phyloP scores from a whole-genome alignment of 495 filamentous ascomycete species.

The Halenospora varia region DNA sequence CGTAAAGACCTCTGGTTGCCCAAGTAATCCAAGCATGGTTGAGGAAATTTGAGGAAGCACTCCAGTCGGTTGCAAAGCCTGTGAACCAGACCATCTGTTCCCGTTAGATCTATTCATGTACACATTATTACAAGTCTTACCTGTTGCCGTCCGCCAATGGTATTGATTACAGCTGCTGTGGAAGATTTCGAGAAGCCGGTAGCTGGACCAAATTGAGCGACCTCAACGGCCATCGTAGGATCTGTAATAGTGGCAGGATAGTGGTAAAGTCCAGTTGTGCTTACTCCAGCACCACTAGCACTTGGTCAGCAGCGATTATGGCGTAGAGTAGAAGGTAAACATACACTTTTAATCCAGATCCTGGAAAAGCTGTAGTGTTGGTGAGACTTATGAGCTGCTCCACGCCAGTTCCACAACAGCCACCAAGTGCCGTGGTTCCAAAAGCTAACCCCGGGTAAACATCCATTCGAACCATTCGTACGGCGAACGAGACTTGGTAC shows the following conservation, averaged over 20 bases:
- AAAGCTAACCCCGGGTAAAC: conserved; percentile 49
- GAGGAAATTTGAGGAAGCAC: conserved; percentile 48
- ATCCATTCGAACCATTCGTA: conserved; percentile 59
- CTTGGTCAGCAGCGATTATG: background rate
- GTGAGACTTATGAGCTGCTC: conserved; percentile 50
- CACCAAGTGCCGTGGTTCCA: conserved; percentile 38
- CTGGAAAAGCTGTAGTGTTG: conserved; percentile 43
- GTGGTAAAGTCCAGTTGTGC: conserved; percentile 51
- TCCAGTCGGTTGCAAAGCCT: conserved; percentile 51
- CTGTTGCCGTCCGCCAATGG: conserved; percentile 46
- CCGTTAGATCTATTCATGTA: conserved; percentile 35
- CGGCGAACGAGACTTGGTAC: conserved; percentile 54
- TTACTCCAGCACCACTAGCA: conserved; percentile 37
- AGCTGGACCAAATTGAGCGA: conserved; percentile 46
- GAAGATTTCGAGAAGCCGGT: conserved; percentile 22
- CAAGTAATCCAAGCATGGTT: conserved; percentile 64
- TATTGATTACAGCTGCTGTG: conserved; percentile 58
- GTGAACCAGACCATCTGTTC: conserved; percentile 60
- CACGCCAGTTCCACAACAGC: conserved; percentile 44
- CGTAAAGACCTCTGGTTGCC: conserved; percentile 49
- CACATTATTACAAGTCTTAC: conserved; percentile 38
- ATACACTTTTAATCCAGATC: conserved; percentile 42
- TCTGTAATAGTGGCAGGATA: conserved; percentile 54
- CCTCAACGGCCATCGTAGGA: conserved; percentile 44
- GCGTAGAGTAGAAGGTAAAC: background rate